Base-by-base conservation (phyloP, 805 yeast genomes). In the Hyphopichia homilentoma region DNA sequence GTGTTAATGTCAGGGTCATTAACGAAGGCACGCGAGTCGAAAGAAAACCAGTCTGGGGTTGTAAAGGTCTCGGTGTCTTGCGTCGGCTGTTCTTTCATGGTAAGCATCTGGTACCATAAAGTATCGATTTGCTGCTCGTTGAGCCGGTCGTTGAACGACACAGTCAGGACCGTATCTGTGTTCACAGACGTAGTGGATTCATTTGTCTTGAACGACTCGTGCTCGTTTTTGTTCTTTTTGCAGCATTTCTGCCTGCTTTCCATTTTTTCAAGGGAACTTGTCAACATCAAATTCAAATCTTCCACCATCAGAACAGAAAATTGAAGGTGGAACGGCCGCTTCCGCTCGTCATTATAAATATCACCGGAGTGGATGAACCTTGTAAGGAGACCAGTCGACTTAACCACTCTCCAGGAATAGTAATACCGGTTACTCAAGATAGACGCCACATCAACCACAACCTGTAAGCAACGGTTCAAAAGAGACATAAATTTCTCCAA, bases 321-420 rank as follows among this genome's bases (percentile, higher is more conserved):
- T 3, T 22, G 19, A 15, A 47, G 20, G 13, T 16, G 12, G 6
- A 29, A 32, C 11, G 11, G 22, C 11, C 39, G 25, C 20, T 22
- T 25, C n/a, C 13, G 17, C 13, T 25, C 14, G 9, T 35, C 37
- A 17, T 34, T 39, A 27, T 38, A 21, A 27, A 30, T 27, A 33
- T 34, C 44, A 4, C 30, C 29, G 13, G 20, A 12, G 6, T 15
- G 16, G 5, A 33, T 15, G 11, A 34, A 21, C 7, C 33, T 30
- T 13, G 25, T 41, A 15, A 77, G 44, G 18, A 34, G 32, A 9
- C 16, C 5, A 13, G 31, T 34, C 3, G 28, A 49, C 33, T 54
- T 54, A 6, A 39, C 34, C 12, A 54, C 45, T 38, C 53, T 43
- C 61, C 61, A 56, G 4, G 59, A 46, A 32, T 51, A 50, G 39